phyloP scores from a whole-genome alignment of 352 stramenopile species.

The Phytophthora hibernalis region DNA sequence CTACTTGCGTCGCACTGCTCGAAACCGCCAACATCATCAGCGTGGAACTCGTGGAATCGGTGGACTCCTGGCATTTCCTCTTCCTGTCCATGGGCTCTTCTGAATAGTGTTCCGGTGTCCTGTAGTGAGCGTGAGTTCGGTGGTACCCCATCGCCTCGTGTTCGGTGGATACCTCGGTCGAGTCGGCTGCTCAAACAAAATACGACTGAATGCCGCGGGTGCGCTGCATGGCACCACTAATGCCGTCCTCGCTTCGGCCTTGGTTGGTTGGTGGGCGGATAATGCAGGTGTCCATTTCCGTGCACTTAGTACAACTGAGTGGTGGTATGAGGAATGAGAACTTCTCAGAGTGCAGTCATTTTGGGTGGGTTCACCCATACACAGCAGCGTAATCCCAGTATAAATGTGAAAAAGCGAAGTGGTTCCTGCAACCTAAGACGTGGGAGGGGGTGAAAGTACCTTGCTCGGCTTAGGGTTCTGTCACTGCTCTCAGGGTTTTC shows the following conservation, averaged over 20 bases:
- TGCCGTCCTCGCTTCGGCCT: background rate
- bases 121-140: no score
- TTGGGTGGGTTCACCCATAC: no score
- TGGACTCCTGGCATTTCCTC: background rate
- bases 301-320: background rate
- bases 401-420: no score
- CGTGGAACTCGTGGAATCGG: constrained; percentile 10
- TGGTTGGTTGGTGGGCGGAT: background rate
- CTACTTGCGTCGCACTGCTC: background rate
- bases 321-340: background rate
- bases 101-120: no score
- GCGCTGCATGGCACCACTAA: background rate
- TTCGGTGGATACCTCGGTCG: background rate
- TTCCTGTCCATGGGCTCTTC: background rate
- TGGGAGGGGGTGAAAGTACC: no score
- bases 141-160: background rate
- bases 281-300: background rate
- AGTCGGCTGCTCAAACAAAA: background rate
- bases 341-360: no score
- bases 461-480: no score
- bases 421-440: no score
- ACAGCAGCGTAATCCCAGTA: no score
- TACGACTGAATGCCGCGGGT: background rate
- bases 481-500: no score
- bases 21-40: constrained; percentile 19